These are phyloP conservation scores for Gloeostereum incarnatum DNA, from an alignment of 768 basidiomycete genomes.

Conservation along the genomic window DNA sequence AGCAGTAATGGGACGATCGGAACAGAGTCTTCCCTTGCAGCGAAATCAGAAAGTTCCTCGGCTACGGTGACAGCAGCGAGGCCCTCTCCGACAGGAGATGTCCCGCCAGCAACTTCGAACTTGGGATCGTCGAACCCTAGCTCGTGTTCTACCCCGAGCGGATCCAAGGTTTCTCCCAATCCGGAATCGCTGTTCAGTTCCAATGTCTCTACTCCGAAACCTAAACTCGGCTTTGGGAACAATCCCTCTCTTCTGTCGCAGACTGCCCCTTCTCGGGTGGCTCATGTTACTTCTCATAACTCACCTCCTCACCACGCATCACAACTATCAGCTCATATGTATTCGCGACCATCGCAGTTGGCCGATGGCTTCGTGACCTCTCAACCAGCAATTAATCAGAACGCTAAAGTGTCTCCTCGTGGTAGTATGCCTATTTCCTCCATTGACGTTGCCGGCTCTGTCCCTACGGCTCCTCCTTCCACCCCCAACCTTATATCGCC, in stretches of 20 bases:
- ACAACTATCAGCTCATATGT: slow-evolving; percentile 31
- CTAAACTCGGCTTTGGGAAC: slow-evolving; percentile 11
- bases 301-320: slow-evolving; percentile 31
- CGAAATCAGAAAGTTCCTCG: slow-evolving; percentile 29
- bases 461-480: slow-evolving; percentile 7
- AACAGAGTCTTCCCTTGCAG: slow-evolving; percentile 5
- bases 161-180: slow-evolving; percentile 1
- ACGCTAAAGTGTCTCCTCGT: background rate
- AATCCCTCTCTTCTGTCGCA: slow-evolving; percentile 54
- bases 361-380: too few species aligned
- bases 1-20: slow-evolving; percentile 1
- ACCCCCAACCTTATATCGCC: slow-evolving; percentile 3
- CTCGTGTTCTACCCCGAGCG: background rate
- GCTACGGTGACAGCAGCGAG: slow-evolving; percentile 27
- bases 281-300: slow-evolving; percentile 1
- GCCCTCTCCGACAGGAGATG: slow-evolving; percentile 30
- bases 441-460: background rate
- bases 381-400: too few species aligned
- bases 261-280: slow-evolving; percentile 35
- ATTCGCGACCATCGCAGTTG: slow-evolving; percentile 16
- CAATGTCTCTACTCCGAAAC: slow-evolving; percentile 11
- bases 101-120: background rate
- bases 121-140: background rate
- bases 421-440: background rate
- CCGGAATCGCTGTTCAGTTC: background rate